Conservation (phyloP, 192 early-diverging fungal genomes). For the Entrophospora sp. region DNA sequence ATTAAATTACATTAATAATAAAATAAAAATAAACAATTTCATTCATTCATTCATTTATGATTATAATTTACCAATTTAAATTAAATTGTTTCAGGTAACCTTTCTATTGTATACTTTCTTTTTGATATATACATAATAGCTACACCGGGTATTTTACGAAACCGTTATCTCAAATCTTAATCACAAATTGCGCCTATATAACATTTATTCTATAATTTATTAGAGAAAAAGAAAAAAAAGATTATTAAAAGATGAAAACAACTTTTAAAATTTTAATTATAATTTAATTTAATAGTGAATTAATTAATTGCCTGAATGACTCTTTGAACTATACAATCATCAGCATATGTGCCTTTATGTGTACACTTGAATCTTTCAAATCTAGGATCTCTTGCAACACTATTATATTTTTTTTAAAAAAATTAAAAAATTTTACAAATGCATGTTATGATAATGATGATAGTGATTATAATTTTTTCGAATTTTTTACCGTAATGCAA, state of each 20-base stretch:
- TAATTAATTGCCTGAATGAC: conserved; percentile 43
- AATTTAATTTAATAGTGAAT: no score
- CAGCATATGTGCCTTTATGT: conserved; percentile 98
- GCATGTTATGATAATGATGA: neutral
- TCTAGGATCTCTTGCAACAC: conserved; percentile 91
- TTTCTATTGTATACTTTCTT: conserved; percentile 87
- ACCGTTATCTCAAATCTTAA: conserved; percentile 85
- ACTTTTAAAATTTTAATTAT: no score
- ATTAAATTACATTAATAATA: no score
- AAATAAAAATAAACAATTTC: no score
- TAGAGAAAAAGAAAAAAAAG: no score
- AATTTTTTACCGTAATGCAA: conserved; percentile 66
- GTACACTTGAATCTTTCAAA: conserved; percentile 94
- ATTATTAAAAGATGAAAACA: no score
- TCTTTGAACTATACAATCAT: conserved; percentile 94
- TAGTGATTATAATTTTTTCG: neutral
- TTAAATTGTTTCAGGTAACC: conserved; percentile 85
- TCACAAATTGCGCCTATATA: conserved; percentile 99
- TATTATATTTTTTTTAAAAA: no score
- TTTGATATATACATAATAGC: conserved; percentile 92
- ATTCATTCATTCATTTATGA: no score
- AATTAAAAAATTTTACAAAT: no score
- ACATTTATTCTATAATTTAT: conserved; percentile 91
- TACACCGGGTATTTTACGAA: conserved; percentile 91
- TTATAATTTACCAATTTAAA: no score